Conservation (phyloP, 352 stramenopile species). For the Sclerospora graminicola region DNA sequence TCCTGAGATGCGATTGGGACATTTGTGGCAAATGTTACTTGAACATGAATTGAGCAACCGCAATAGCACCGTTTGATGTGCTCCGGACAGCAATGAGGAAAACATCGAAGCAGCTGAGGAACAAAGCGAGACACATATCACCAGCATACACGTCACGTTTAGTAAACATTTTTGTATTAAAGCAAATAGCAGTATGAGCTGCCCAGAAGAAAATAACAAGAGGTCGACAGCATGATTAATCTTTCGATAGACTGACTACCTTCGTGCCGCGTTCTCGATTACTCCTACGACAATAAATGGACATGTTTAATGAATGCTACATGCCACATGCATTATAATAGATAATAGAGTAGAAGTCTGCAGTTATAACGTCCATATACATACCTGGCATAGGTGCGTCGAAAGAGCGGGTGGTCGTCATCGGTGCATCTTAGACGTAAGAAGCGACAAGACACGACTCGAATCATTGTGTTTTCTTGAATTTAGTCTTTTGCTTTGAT, state of each 20-base stretch:
- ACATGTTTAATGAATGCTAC: background rate
- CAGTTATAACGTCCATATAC: background rate
- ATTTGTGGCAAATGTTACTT: conserved; percentile 16
- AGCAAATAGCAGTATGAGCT: background rate
- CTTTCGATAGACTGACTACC: conserved; percentile 1
- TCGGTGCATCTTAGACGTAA: conserved; percentile 18
- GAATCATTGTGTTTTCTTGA: conserved; percentile 5
- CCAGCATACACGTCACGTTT: background rate
- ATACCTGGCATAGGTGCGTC: conserved; percentile 19
- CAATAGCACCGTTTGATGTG: conserved; percentile 34
- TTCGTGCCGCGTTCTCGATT: conserved; percentile 17
- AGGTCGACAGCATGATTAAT: no score
- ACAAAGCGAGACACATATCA: background rate
- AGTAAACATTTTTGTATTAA: background rate
- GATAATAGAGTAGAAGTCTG: no score
- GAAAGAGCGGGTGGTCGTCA: conserved; percentile 24
- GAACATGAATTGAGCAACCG: conserved; percentile 25
- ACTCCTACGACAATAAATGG: conserved; percentile 6
- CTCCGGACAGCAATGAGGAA: conserved; percentile 36
- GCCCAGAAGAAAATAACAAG: background rate
- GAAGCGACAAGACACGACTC: conserved; percentile 10
- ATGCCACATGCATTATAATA: background rate
- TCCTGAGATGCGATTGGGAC: background rate
- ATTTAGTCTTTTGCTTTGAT: no score
- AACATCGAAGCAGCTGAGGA: conserved; percentile 25